A percentile compares a stretch with the other conserved stretches of the same genome.
Evolutionary conservation across 2,329 filamentous ascomycete species (phyloP).

Genomic region (Neofusicoccum ribis): DNA sequence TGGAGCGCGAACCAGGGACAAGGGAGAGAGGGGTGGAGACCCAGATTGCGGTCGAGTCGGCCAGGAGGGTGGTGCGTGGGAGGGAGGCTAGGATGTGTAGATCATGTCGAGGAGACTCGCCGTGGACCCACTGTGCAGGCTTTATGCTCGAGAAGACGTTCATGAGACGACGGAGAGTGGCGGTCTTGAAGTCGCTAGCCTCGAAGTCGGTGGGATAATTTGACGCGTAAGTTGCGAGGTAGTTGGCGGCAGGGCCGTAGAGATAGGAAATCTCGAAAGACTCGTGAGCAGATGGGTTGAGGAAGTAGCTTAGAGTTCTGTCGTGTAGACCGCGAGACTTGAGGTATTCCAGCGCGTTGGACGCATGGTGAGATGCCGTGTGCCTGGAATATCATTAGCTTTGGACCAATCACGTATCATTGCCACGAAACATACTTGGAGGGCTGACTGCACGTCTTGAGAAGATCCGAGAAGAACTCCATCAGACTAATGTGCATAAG

Average conservation of each 20-base stretch:
- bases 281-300: conserved; percentile 53
- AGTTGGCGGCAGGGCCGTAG: conserved; percentile 56
- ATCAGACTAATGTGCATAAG: conserved; percentile 62
- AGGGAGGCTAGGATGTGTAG: conserved; percentile 59
- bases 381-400: background rate
- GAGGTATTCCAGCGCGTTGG: conserved; percentile 54
- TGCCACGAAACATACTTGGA: background rate
- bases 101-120: conserved; percentile 56
- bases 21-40: conserved; percentile 35
- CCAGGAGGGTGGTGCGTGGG: conserved; percentile 52
- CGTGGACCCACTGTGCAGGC: conserved; percentile 54
- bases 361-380: conserved; percentile 24
- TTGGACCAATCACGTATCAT: background rate
- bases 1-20: conserved; percentile 51
- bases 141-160: conserved; percentile 51
- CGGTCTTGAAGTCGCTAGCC: conserved; percentile 35
- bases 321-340: conserved; percentile 53
- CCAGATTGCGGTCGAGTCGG: conserved; percentile 31
- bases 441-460: conserved; percentile 39
- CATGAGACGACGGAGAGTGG: conserved; percentile 31
- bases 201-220: conserved; percentile 58
- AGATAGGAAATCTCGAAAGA: conserved; percentile 56
- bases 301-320: conserved; percentile 51
- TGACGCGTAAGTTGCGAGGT: conserved; percentile 58
- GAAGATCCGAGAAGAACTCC: conserved; percentile 57